phyloP scores from a whole-genome alignment of 441 rosid species.

The Gossypium laxum region DNA sequence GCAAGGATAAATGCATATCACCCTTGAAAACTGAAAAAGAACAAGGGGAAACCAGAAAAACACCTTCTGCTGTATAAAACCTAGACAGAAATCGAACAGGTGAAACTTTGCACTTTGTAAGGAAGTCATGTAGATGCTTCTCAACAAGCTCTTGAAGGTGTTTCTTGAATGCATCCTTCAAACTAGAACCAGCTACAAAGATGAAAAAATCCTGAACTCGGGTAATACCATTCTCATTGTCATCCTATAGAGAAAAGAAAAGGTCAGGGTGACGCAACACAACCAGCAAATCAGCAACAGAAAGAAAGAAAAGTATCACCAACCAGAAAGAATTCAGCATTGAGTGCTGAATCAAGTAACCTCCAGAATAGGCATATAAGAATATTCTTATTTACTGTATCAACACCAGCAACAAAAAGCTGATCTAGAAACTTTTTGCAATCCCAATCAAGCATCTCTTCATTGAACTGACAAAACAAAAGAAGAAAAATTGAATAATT shows the following conservation, averaged over 20 bases:
- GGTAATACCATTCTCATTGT: slow-evolving; percentile 30
- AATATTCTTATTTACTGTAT: slow-evolving; percentile 40
- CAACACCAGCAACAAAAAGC: slow-evolving; percentile 38
- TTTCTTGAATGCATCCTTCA: slow-evolving; percentile 51
- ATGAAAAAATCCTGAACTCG: slow-evolving; percentile 49
- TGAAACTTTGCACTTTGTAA: slow-evolving; percentile 55
- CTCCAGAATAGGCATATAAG: slow-evolving; percentile 63
- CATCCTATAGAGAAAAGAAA: slow-evolving; percentile 37
- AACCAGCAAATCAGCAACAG: slow-evolving; percentile 11
- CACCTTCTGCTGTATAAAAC: slow-evolving; percentile 72
- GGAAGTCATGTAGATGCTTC: slow-evolving; percentile 56
- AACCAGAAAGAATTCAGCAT: slow-evolving; percentile 40
- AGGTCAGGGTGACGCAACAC: not conserved
- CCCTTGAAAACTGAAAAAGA: not conserved
- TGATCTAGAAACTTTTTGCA: slow-evolving; percentile 54
- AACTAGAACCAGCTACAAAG: slow-evolving; percentile 51
- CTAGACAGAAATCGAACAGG: slow-evolving; percentile 55
- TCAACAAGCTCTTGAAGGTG: slow-evolving; percentile 28
- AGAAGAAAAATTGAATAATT: slow-evolving; percentile 10
- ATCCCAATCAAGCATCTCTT: slow-evolving; percentile 46
- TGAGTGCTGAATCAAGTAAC: slow-evolving; percentile 39
- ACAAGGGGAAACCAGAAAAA: not conserved
- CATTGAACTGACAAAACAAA: slow-evolving; percentile 38
- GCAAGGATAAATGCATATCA: not conserved
- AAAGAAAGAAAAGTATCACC: slow-evolving; percentile 24